Percentiles rank a stretch among this genome's conserved stretches.
Evolutionary conservation across 2,329 filamentous ascomycete genomes (phyloP).

Genomic region (Claviceps cyperi): DNA sequence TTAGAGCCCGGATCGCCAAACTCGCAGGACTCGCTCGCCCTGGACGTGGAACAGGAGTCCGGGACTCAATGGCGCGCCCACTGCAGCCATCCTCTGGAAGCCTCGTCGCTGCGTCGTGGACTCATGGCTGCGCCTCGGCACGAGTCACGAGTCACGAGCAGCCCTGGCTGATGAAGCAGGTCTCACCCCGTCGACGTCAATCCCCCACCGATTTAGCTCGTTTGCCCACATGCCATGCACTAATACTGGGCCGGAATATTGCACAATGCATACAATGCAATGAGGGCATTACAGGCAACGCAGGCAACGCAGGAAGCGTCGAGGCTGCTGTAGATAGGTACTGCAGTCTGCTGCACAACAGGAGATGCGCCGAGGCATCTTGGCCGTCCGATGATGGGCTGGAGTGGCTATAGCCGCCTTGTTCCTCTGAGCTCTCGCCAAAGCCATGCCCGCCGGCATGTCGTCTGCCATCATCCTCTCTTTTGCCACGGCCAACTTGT

Average conservation of each 20-base stretch:
- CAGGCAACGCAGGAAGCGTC: background rate
- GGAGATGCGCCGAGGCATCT: background rate
- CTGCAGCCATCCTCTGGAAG: too few species aligned
- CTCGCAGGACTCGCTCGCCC: too few species aligned
- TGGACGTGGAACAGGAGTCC: too few species aligned
- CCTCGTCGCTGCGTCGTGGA: too few species aligned
- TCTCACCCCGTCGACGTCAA: background rate
- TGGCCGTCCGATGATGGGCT: background rate
- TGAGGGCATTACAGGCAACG: background rate
- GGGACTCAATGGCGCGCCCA: too few species aligned
- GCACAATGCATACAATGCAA: background rate
- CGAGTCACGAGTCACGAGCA: background rate
- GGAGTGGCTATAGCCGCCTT: background rate
- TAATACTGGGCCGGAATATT: conserved; percentile 1
- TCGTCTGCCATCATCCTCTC: background rate
- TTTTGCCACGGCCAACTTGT: background rate
- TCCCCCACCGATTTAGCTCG: background rate
- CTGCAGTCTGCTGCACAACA: background rate
- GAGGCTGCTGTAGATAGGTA: too few species aligned
- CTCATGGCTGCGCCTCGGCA: too few species aligned
- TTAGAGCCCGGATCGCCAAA: too few species aligned
- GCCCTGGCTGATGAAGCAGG: background rate
- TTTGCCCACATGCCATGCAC: background rate
- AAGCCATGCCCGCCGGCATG: background rate
- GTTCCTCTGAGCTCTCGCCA: background rate